A percentile compares a stretch with the other conserved stretches of the same genome.
Evolutionary conservation across 2,329 filamentous ascomycete genomes (phyloP).

Genomic region (Paraphaeosphaeria minitans): DNA sequence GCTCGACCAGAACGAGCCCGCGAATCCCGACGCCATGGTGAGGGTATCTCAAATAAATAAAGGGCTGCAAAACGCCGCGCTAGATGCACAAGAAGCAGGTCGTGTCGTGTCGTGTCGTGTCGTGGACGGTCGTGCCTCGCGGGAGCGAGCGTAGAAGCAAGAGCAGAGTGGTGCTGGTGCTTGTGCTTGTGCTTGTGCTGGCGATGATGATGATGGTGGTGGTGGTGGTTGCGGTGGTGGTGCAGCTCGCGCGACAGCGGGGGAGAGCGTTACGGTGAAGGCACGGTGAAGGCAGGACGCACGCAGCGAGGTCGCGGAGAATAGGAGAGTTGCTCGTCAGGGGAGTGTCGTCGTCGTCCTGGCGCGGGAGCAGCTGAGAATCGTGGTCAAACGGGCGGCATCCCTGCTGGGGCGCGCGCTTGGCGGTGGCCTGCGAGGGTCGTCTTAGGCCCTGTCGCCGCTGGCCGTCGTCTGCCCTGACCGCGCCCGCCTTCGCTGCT

Average conservation of each 20-base stretch:
- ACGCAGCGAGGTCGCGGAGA: conserved; percentile 2
- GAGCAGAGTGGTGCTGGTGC: conserved; percentile 19
- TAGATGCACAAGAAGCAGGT: conserved; percentile 15
- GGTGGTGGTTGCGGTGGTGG: conserved; percentile 10
- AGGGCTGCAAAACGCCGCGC: conserved; percentile 21
- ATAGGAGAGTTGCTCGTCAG: conserved; percentile 20
- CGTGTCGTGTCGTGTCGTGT: conserved; percentile 10
- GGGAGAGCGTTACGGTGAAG: not conserved
- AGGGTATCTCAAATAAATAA: conserved; percentile 26
- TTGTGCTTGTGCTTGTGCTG: no score
- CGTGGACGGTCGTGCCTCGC: conserved; percentile 20
- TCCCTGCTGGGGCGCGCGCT: conserved; percentile 1
- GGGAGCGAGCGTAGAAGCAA: conserved; percentile 36
- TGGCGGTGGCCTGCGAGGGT: no score
- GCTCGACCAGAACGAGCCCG: conserved; percentile 95
- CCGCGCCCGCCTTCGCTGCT: conserved; percentile 11
- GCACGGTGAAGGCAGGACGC: no score
- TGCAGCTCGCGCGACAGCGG: conserved; percentile 2
- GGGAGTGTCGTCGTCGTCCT: conserved; percentile 16
- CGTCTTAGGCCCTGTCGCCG: conserved; percentile 13
- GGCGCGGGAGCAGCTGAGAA: conserved; percentile 21
- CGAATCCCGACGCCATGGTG: conserved; percentile 64
- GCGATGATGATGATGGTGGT: no score
- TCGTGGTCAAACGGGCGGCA: conserved; percentile 3
- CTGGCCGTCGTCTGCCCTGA: conserved; percentile 17